phyloP scores from a whole-genome alignment of 495 filamentous ascomycete genomes.

The Apiosordaria backusii region DNA sequence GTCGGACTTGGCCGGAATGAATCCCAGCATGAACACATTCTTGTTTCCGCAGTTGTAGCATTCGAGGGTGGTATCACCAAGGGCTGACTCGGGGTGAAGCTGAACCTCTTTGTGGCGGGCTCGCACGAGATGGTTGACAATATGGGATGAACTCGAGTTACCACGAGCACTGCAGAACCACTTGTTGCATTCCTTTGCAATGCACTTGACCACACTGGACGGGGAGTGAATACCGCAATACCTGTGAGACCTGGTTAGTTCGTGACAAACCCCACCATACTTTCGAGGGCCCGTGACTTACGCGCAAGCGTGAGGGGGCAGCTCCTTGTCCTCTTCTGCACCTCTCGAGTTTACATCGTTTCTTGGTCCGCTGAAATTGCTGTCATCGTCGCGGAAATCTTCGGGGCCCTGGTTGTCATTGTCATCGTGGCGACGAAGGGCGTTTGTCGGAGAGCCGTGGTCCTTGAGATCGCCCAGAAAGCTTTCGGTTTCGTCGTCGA shows the following conservation, averaged over 20 bases:
- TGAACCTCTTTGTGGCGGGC: constrained; percentile 99
- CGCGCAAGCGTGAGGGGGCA: constrained; percentile 95
- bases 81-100: constrained; percentile 88
- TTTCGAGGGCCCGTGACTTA: constrained; percentile 47
- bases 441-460: constrained; percentile 15
- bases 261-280: neutral
- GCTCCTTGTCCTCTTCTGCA: constrained; percentile 80
- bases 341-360: constrained; percentile 62
- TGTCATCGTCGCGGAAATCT: constrained; percentile 83
- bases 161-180: constrained; percentile 99
- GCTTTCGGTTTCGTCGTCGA: constrained; percentile 62
- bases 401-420: constrained; percentile 87
- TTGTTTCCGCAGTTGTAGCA: constrained; percentile 99
- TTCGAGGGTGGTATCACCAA: constrained; percentile 95
- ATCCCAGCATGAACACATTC: constrained; percentile 98
- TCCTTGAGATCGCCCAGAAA: neutral
- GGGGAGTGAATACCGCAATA: constrained; percentile 98
- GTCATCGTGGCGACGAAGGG: constrained; percentile 63
- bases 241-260: constrained; percentile 41
- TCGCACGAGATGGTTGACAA: constrained; percentile 96
- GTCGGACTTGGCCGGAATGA: constrained; percentile 98
- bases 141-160: constrained; percentile 94
- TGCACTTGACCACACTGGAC: constrained; percentile 91
- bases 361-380: constrained; percentile 77
- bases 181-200: constrained; percentile 76